phyloP scores from a whole-genome alignment of 805 yeast genomes.

The Wickerhamiella spandovensis region DNA sequence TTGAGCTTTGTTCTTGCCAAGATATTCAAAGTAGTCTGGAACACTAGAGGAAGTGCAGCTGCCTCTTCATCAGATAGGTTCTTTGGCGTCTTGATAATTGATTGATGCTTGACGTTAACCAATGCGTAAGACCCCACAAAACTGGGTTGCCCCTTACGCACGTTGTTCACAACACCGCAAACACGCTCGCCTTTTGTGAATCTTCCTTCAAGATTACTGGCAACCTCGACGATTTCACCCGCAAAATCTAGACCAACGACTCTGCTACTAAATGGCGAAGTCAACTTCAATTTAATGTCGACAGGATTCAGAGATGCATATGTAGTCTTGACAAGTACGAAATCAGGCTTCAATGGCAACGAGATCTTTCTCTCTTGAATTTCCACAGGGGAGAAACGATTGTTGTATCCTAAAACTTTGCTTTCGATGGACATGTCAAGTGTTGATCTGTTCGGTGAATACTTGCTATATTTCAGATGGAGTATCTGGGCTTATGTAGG shows the following conservation, averaged over 20 bases:
- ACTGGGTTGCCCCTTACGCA: not conserved
- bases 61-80: slow-evolving; percentile 40
- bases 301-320: slow-evolving; percentile 52
- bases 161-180: slow-evolving; percentile 35
- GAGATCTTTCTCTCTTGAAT: slow-evolving; percentile 22
- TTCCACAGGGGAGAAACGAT: slow-evolving; percentile 9
- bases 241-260: slow-evolving; percentile 52
- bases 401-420: slow-evolving; percentile 6
- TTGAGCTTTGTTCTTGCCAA: slow-evolving; percentile 29
- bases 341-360: slow-evolving; percentile 35
- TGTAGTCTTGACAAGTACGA: slow-evolving; percentile 43
- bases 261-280: slow-evolving; percentile 4
- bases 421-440: not conserved
- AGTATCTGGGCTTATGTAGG: not conserved
- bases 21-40: slow-evolving; percentile 44
- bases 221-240: slow-evolving; percentile 47
- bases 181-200: slow-evolving; percentile 50
- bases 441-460: no score
- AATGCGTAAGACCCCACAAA: slow-evolving; percentile 19
- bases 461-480: not conserved
- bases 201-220: slow-evolving; percentile 27
- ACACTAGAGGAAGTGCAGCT: slow-evolving; percentile 51
- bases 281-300: slow-evolving; percentile 38
- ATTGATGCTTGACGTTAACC: slow-evolving; percentile 24
- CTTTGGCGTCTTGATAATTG: slow-evolving; percentile 34